These are phyloP conservation scores for Prototheca stagnorum DNA, from an alignment of 163 green algal genomes.

Conservation along the genomic window DNA sequence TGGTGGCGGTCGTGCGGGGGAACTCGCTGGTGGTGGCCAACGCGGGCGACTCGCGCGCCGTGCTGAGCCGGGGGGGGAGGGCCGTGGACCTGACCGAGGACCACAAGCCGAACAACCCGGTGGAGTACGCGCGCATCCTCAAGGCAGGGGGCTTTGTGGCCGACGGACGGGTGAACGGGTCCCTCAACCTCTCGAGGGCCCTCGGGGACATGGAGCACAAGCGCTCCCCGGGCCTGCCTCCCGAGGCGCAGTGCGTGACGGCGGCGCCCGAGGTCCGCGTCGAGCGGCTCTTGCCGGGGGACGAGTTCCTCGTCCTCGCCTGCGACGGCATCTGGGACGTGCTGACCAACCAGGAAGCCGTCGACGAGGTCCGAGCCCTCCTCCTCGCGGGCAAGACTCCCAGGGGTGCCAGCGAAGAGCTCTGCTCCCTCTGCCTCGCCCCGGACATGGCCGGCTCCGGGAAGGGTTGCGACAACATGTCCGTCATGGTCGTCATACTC, in stretches of 20 bases:
- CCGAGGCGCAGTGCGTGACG: conserved; percentile 42
- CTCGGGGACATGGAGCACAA: conserved; percentile 84
- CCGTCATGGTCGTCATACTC: conserved; percentile 27
- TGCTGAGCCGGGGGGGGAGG: conserved; percentile 30
- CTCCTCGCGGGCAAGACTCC: conserved; percentile 20
- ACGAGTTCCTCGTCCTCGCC: conserved; percentile 72
- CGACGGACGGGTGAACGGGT: conserved; percentile 72
- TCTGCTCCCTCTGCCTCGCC: conserved; percentile 49
- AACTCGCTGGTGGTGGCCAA: conserved; percentile 47
- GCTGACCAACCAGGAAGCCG: conserved; percentile 48
- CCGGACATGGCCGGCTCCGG: conserved; percentile 37
- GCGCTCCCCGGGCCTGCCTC: conserved; percentile 22
- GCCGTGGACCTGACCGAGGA: conserved; percentile 48
- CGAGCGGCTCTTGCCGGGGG: conserved; percentile 22
- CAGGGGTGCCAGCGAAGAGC: conserved; percentile 26
- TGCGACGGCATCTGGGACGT: conserved; percentile 78
- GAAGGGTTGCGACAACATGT: conserved; percentile 55
- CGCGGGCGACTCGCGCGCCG: conserved; percentile 42
- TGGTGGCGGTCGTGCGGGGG: conserved; percentile 21
- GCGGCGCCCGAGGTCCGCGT: conserved; percentile 44
- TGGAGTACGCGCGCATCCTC: conserved; percentile 43
- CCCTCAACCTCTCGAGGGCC: conserved; percentile 76
- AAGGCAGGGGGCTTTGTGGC: conserved; percentile 70
- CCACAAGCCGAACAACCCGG: conserved; percentile 54
- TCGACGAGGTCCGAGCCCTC: conserved; percentile 41